Evolutionary conservation across 2,329 filamentous ascomycete genomes (phyloP), one percentile per base, ranked within the genome.

Genomic region (Pyricularia sp.): DNA sequence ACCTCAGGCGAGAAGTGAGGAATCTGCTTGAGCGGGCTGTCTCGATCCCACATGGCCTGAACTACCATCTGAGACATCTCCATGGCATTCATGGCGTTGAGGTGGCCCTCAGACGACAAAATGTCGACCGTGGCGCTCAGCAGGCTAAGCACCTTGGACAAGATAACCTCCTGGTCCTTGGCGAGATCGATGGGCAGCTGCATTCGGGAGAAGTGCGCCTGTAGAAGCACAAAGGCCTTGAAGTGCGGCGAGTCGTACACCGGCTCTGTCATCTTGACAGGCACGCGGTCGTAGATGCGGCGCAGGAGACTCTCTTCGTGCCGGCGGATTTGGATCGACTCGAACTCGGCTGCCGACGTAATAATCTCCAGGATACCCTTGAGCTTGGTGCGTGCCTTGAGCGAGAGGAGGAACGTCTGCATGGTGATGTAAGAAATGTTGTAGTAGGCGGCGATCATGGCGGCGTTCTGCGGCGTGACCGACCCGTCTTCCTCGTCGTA

Each of bases 41-140:
- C 95, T 69, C 94, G 91, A 80, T 99, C 94, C 95, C 95, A 99
- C 92, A 98, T 97, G 66, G 91, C 94, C 81, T 99, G 95, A 3
- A 99, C 94, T 68, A 96, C 92, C 95, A 99, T 99, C 77, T 99
- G 95, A 14, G 92, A 97, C 87, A 99, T 93, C 79, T 99, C 95
- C 94, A 99, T 99, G 31, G 95, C 95, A 75, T 91, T 94, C 90
- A 97, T 97, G 70, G 95, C 94, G 77, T 99, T 99, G 71, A 99
- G 85, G 75, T 97, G 93, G 17, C 94, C 95, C 74, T 99, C 94
- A 0, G 94, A 97, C 11, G 93, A 97, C 50, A 99, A 86, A 20
- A 99, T 93, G 77, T 99, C 95, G 26, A 98, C 95, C 75, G 91
- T 92, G 26, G 95, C 94, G 77, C 92, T 96, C 65, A 99, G 86